Conservation (phyloP, 2,329 filamentous ascomycete genomes). For the Apiospora aurea region DNA sequence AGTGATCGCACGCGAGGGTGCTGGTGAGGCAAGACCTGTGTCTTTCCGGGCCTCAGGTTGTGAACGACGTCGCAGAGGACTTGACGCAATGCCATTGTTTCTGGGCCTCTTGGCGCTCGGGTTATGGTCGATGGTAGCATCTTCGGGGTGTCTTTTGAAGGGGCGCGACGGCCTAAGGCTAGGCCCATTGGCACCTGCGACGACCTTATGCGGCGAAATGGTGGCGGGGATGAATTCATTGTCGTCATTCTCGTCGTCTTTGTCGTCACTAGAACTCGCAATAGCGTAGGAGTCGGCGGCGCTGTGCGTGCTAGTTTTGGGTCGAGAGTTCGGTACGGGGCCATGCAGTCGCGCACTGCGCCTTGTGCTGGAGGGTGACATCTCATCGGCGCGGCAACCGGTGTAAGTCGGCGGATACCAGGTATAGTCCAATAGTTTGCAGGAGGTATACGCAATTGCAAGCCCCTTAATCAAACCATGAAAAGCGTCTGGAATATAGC, state of each 20-base stretch:
- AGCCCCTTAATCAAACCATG: not conserved
- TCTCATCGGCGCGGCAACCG: conserved; percentile 2
- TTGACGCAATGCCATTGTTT: not conserved
- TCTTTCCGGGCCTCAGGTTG: not conserved
- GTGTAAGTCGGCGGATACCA: not conserved
- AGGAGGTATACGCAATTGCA: not conserved
- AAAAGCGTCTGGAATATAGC: not conserved
- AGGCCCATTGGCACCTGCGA: not conserved
- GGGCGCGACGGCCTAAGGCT: not conserved
- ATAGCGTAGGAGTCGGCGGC: no score
- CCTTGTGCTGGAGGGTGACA: not conserved
- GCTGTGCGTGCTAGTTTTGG: not conserved
- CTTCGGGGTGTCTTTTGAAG: not conserved
- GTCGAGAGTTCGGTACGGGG: not conserved
- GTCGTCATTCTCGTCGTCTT: not conserved
- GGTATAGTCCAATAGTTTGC: not conserved
- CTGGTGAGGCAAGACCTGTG: not conserved
- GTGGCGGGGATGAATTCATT: not conserved
- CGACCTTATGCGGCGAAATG: conserved; percentile 1
- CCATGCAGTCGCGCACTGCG: conserved; percentile 13
- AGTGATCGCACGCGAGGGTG: not conserved
- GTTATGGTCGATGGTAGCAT: not conserved
- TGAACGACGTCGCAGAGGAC: not conserved
- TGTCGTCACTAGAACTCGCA: not conserved
- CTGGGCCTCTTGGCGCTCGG: not conserved